Base-by-base conservation (phyloP, 1,139 yeast genomes). In the Saccharomyces hybrid region DNA sequence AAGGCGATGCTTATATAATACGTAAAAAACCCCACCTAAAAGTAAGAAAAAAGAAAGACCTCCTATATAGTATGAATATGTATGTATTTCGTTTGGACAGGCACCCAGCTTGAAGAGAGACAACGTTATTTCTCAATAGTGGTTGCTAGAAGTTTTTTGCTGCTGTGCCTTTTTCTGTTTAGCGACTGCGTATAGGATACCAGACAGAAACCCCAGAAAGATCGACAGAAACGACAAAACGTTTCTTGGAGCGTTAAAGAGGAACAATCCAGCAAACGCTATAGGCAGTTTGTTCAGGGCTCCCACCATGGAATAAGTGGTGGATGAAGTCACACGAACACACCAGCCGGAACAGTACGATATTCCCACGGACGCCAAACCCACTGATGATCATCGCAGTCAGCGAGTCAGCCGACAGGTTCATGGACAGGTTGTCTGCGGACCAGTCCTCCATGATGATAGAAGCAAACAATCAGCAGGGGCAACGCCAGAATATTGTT, bases 311-410 rank as follows among this genome's bases (percentile, higher is more conserved):
- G 97, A 88, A 77, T 91, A 91, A 55, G 99, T 91, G 57, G 99
- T 91, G 34, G 97, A 90, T 26, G 97, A 88, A 48, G 99, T 91
- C 61, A 91, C 98, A 76, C 99, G 87, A 60, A 91, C 96, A 81
- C 98, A 93, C 99, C 99, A 91, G 58, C 97, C 98, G 38, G 97
- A 89, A 74, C 97, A 88, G 80, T 91, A 91, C 51, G 97, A 90
- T 70, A 91, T 93, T 74, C 95, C 97, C 55, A 91, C 95, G 32
- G 97, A 86, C 47, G 95, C 86, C 61, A 87, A 87, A 80, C 71
- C 99, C 99, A 48, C 97, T 88, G 68, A 90, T 80, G 61, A 91
- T 66, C 96, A 93, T 90, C 63, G 96, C 89, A 61, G 88, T 78
- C 57, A 88, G 81, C 49, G 91, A 78, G 62, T 75, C 72, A 72